Conservation (phyloP, 2,329 filamentous ascomycete species). For the Capronia americana region DNA sequence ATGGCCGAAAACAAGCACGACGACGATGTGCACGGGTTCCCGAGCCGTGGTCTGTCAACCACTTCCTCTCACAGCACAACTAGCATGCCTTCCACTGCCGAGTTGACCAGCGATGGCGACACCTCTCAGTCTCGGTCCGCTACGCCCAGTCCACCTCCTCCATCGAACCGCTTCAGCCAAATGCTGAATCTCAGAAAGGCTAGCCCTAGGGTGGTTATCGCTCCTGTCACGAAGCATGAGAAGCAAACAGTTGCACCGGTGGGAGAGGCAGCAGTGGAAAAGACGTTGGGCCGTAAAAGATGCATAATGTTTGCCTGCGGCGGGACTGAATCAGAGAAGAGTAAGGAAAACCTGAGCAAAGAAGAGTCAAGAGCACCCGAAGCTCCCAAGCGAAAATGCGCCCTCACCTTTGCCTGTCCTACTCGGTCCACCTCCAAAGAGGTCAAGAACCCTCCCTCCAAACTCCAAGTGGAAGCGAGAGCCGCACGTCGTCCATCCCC, state of each 20-base stretch:
- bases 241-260: conserved; percentile 45
- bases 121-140: conserved; percentile 88
- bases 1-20: conserved; percentile 68
- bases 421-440: conserved; percentile 43
- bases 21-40: conserved; percentile 42
- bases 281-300: conserved; percentile 75
- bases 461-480: conserved; percentile 38
- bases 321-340: conserved; percentile 61
- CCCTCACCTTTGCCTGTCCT: conserved; percentile 57
- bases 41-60: conserved; percentile 42
- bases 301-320: conserved; percentile 93
- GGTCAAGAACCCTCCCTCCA: conserved; percentile 33
- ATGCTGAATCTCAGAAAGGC: conserved; percentile 38
- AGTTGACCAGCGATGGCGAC: conserved; percentile 93
- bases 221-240: conserved; percentile 40
- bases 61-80: conserved; percentile 78
- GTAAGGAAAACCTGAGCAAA: conserved; percentile 44
- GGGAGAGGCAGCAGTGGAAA: conserved; percentile 65
- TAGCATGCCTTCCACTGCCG: conserved; percentile 82
- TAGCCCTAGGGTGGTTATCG: conserved; percentile 39
- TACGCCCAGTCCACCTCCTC: conserved; percentile 85
- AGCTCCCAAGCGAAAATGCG: conserved; percentile 51
- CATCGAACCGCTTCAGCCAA: conserved; percentile 53
- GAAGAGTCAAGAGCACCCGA: conserved; percentile 43
- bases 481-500: conserved; percentile 47